These are phyloP conservation scores for Trichoderma sp. DNA, from an alignment of 2,329 filamentous ascomycete genomes.

Conservation along the genomic window DNA sequence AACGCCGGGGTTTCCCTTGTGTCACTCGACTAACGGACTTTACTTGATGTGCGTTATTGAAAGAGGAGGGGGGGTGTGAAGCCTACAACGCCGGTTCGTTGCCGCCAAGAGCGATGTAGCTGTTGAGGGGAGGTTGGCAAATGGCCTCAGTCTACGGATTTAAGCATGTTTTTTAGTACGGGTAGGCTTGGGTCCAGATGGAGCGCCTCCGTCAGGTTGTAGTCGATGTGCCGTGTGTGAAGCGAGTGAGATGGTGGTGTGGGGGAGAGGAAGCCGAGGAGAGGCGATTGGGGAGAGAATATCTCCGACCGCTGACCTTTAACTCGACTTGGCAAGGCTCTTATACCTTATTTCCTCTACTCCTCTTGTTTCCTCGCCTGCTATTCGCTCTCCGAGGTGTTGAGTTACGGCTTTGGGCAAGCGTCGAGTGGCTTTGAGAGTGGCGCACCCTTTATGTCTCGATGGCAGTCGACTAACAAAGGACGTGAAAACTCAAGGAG, in stretches of 20 bases:
- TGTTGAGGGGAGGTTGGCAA: not conserved
- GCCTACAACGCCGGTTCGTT: conserved; percentile 8
- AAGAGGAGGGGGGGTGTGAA: not conserved
- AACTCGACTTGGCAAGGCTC: not conserved
- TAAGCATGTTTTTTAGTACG: conserved; percentile 19
- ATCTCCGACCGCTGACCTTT: not conserved
- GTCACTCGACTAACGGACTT: conserved; percentile 17
- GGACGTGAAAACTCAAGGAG: too few relatives aligned
- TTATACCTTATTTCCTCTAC: not conserved
- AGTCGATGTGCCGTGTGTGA: not conserved
- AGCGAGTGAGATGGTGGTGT: not conserved
- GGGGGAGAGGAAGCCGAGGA: not conserved
- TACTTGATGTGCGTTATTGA: too few relatives aligned
- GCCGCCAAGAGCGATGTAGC: not conserved
- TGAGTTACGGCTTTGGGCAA: not conserved
- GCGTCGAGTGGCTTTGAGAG: not conserved
- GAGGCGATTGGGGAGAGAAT: not conserved
- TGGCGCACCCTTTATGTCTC: not conserved
- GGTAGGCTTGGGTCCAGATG: too few relatives aligned
- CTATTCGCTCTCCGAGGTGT: too few relatives aligned
- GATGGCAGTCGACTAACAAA: too few relatives aligned
- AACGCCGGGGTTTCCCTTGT: conserved; percentile 2
- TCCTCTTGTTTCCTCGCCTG: not conserved
- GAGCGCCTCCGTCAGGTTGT: not conserved
- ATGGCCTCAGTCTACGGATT: not conserved